These are phyloP conservation scores for Pneumocystis canis DNA, from an alignment of 1,139 yeast species.

Conservation along the genomic window DNA sequence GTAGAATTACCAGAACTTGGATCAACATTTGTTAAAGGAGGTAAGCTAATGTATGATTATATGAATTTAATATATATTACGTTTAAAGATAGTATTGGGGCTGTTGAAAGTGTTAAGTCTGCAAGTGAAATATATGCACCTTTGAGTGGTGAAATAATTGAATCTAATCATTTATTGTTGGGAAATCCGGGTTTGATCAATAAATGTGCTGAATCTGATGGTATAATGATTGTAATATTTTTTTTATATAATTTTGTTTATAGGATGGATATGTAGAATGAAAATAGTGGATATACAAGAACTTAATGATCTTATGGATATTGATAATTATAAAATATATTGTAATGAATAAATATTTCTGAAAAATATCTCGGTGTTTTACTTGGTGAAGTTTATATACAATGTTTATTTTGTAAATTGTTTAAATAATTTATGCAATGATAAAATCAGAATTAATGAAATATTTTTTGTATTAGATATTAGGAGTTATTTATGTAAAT, in stretches of 20 bases:
- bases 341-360: neutral
- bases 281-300: neutral
- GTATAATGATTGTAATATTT: conserved; percentile 21
- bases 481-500: neutral
- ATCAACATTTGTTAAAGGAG: conserved; percentile 45
- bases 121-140: conserved; percentile 92
- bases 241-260: neutral
- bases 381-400: neutral
- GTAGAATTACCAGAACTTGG: conserved; percentile 80
- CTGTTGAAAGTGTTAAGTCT: conserved; percentile 87
- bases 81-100: conserved; percentile 55
- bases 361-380: neutral
- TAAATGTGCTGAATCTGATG: conserved; percentile 81
- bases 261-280: neutral
- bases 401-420: neutral
- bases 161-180: conserved; percentile 51
- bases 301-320: neutral
- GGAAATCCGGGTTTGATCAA: conserved; percentile 67
- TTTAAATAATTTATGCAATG: neutral
- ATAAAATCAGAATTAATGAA: neutral
- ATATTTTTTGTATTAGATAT: neutral
- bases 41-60: neutral
- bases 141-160: conserved; percentile 60
- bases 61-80: neutral
- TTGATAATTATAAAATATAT: neutral